Conservation (phyloP, 2,329 filamentous ascomycete genomes). For the Penicillium sp. region DNA sequence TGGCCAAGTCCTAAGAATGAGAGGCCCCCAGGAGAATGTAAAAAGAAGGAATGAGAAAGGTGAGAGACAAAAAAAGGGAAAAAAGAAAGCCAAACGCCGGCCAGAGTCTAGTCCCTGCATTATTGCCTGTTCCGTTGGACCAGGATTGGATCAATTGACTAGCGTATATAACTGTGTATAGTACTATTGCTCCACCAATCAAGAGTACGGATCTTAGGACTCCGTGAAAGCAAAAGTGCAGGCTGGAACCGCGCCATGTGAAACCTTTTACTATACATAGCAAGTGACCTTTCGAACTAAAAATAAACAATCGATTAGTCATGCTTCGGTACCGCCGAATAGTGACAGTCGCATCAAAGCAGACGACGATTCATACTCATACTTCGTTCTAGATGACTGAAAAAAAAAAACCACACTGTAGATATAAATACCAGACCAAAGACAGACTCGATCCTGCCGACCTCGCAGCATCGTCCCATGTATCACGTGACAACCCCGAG, state of each 20-base stretch:
- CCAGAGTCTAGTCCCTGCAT: background rate
- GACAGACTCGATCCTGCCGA: background rate
- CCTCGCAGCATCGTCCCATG: background rate
- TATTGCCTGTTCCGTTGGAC: background rate
- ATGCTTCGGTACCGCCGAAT: background rate
- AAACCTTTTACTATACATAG: slow-evolving; percentile 11
- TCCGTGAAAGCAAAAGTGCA: background rate
- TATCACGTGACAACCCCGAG: background rate
- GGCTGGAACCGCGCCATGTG: slow-evolving; percentile 9
- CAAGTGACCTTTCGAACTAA: background rate
- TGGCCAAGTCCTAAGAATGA: background rate
- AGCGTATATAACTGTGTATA: background rate
- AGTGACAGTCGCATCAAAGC: background rate
- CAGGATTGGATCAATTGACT: background rate
- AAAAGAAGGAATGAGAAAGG: background rate
- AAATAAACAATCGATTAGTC: slow-evolving; percentile 5
- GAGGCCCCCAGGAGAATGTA: background rate
- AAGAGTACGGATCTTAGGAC: background rate
- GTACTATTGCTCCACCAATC: background rate
- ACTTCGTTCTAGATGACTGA: too few species aligned
- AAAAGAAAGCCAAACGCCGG: background rate
- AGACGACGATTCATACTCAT: background rate
- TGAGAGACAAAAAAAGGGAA: background rate
- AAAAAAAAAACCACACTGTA: too few species aligned
- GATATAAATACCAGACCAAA: background rate